Percentiles rank a stretch among this genome's conserved stretches.
These are phyloP conservation scores for rapeseed (Brassica napus) DNA, from an alignment of 345 rosid species.

Conservation along the genomic window Da-Ae NC_063452.1:59980001-59980500, in stretches of 20 bases:
- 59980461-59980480: slow-evolving; percentile 82
- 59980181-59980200: slow-evolving; percentile 82
- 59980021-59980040: slow-evolving; percentile 86
- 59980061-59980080: slow-evolving; percentile 83
- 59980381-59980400: neutral
- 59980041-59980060: slow-evolving; percentile 83
- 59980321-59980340: slow-evolving; percentile 92
- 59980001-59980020: slow-evolving; percentile 26
- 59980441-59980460: slow-evolving; percentile 66
- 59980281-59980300: slow-evolving; percentile 42
- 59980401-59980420: neutral
- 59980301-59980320: slow-evolving; percentile 87
- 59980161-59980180: slow-evolving; percentile 74
- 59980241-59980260: neutral
- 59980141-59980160: slow-evolving; percentile 94
- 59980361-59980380: neutral
- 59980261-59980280: neutral
- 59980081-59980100: neutral
- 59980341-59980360: slow-evolving; percentile 80
- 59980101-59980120: too few relatives aligned
- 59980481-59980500: slow-evolving; percentile 94
- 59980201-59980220: slow-evolving; percentile 32
- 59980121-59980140: neutral
- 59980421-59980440: slow-evolving; percentile 45
- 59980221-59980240: too few relatives aligned